phyloP scores from a whole-genome alignment of 2,329 filamentous ascomycete species.

The Colletotrichum chlorophyti region DNA sequence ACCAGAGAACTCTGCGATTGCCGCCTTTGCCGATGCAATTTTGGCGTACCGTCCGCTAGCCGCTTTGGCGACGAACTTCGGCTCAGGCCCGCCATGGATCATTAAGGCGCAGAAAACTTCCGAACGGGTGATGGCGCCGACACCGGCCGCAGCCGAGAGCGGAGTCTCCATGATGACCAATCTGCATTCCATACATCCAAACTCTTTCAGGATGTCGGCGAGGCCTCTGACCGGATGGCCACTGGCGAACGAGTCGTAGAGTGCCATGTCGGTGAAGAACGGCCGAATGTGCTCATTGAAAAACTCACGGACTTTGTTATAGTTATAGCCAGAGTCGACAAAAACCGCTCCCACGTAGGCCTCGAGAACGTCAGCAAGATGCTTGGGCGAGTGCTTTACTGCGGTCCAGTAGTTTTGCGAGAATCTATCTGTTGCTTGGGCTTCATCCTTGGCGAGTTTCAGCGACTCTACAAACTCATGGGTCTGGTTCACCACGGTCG shows the following conservation, averaged over 20 bases:
- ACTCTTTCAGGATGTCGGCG: conserved; percentile 67
- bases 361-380: conserved; percentile 86
- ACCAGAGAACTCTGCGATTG: conserved; percentile 53
- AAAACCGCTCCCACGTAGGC: conserved; percentile 90
- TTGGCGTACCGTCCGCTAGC: conserved; percentile 78
- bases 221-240: conserved; percentile 84
- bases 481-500: conserved; percentile 52
- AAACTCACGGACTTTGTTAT: conserved; percentile 74
- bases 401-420: conserved; percentile 74
- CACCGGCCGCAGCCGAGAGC: conserved; percentile 46
- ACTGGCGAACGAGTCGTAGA: conserved; percentile 88
- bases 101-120: conserved; percentile 76
- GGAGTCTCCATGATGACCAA: conserved; percentile 60
- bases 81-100: conserved; percentile 73
- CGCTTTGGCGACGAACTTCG: conserved; percentile 67
- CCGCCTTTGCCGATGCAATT: conserved; percentile 66
- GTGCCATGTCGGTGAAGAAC: conserved; percentile 84
- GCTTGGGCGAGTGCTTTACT: conserved; percentile 71
- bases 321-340: conserved; percentile 86
- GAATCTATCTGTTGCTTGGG: conserved; percentile 42
- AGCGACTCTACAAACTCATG: conserved; percentile 65
- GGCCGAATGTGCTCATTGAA: conserved; percentile 76
- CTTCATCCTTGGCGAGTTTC: conserved; percentile 52
- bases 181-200: conserved; percentile 69
- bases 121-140: conserved; percentile 46